Evolutionary conservation across 768 basidiomycete species (phyloP).

Genomic region (Tricholoma bakamatsutake): DNA sequence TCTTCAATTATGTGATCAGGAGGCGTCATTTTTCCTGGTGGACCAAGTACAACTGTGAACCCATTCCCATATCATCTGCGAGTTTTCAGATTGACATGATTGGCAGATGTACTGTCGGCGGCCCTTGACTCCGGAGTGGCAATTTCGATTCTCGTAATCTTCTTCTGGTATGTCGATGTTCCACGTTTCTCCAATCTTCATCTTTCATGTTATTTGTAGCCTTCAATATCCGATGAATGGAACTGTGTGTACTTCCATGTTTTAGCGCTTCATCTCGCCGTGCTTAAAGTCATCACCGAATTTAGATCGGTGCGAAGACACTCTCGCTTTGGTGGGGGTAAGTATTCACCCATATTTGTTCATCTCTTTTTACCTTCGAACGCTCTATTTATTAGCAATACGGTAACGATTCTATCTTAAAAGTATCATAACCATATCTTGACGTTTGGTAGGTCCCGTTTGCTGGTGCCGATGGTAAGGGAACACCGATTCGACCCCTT

Average conservation of each 20-base stretch:
- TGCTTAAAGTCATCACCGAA: not conserved
- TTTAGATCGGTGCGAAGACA: not conserved
- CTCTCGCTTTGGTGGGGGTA: not conserved
- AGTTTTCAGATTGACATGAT: slow-evolving; percentile 15
- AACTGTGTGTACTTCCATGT: not conserved
- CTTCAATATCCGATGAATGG: not conserved
- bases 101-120: slow-evolving; percentile 49
- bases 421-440: too few species aligned
- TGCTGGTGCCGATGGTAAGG: not conserved
- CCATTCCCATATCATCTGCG: too few species aligned
- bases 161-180: slow-evolving; percentile 5
- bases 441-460: too few species aligned
- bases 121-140: slow-evolving; percentile 70
- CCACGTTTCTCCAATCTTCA: not conserved
- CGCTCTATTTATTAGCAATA: not conserved
- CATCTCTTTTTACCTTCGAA: too few species aligned
- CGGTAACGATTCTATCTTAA: not conserved
- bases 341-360: not conserved
- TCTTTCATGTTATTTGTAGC: not conserved
- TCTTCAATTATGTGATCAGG: slow-evolving; percentile 59
- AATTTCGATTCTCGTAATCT: slow-evolving; percentile 38
- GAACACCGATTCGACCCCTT: not conserved
- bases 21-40: slow-evolving; percentile 62
- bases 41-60: slow-evolving; percentile 50
- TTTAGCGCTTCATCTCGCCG: not conserved